A percentile compares a stretch with the other conserved stretches of the same genome.
Conservation (phyloP, 108 stramenopile species). For the Nannochloropsis gaditana region DNA sequence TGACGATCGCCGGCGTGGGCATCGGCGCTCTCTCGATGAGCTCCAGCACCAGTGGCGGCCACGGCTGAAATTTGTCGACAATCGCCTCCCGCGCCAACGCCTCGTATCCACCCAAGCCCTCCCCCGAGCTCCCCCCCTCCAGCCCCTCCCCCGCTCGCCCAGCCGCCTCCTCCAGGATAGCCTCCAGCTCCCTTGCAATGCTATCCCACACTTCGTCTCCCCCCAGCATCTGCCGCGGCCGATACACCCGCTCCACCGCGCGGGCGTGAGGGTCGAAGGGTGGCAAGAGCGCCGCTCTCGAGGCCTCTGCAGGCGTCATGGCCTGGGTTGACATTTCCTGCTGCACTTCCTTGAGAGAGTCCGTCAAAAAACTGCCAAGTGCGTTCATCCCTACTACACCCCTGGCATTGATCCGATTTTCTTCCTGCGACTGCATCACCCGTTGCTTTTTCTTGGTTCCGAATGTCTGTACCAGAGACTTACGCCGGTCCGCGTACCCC, state of each 20-base stretch:
- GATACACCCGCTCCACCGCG: neutral
- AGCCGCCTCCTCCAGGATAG: neutral
- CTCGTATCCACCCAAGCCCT: neutral
- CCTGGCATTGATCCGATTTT: conserved; percentile 7
- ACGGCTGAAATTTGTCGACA: neutral
- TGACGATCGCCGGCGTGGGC: neutral
- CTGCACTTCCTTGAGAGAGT: neutral
- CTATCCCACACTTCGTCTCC: neutral
- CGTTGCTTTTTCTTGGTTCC: conserved; percentile 20
- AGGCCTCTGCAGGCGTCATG: neutral
- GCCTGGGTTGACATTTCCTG: neutral
- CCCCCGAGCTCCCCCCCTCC: neutral
- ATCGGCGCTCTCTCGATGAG: neutral
- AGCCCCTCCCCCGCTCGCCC: neutral
- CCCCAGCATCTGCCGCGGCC: neutral
- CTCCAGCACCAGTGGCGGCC: neutral
- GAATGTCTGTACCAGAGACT: neutral
- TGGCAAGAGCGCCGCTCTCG: neutral
- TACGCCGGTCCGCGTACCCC: neutral
- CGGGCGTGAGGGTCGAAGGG: neutral
- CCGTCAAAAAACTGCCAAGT: neutral
- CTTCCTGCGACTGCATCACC: conserved; percentile 17
- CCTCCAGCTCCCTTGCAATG: neutral
- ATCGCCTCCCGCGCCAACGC: neutral
- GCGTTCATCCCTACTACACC: neutral